These are phyloP conservation scores for Fagus sylvatica DNA, from an alignment of 306 rosid species.

Conservation along the genomic window DNA sequence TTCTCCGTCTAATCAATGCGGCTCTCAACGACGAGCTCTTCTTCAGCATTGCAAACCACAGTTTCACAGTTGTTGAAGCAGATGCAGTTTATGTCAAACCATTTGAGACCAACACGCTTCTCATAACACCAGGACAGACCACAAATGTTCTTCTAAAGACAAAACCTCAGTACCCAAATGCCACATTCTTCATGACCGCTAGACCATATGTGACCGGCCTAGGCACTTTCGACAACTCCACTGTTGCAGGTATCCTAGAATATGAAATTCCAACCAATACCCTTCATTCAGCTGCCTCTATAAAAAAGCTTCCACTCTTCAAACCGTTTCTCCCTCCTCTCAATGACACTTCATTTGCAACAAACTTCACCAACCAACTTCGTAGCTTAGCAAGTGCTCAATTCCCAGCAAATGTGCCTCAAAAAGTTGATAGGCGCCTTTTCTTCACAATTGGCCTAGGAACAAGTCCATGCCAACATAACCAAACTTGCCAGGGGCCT, in stretches of 20 bases:
- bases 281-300: background rate
- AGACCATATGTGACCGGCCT: slow-evolving; percentile 5
- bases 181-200: slow-evolving; percentile 15
- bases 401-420: slow-evolving; percentile 8
- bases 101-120: slow-evolving; percentile 1
- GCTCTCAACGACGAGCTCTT: slow-evolving; percentile 6
- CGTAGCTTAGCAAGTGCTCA: slow-evolving; percentile 12
- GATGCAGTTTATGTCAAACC: slow-evolving; percentile 12
- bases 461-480: background rate
- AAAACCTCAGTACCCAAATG: slow-evolving; percentile 2
- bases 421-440: background rate
- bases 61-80: slow-evolving; percentile 2
- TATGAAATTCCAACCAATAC: background rate
- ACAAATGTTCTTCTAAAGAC: slow-evolving; percentile 11
- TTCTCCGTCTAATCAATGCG: background rate
- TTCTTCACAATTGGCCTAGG: slow-evolving; percentile 4
- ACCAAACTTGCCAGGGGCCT: slow-evolving; percentile 1
- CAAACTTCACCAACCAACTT: background rate
- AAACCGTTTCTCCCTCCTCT: slow-evolving; percentile 5
- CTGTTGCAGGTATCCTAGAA: background rate
- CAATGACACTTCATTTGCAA: background rate
- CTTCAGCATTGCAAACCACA: slow-evolving; percentile 20
- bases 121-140: slow-evolving; percentile 11
- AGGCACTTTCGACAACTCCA: slow-evolving; percentile 4
- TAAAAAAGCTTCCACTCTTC: background rate